Evolutionary conservation across 805 yeast species (phyloP).

Genomic region (Yamadazyma nakazawae): DNA sequence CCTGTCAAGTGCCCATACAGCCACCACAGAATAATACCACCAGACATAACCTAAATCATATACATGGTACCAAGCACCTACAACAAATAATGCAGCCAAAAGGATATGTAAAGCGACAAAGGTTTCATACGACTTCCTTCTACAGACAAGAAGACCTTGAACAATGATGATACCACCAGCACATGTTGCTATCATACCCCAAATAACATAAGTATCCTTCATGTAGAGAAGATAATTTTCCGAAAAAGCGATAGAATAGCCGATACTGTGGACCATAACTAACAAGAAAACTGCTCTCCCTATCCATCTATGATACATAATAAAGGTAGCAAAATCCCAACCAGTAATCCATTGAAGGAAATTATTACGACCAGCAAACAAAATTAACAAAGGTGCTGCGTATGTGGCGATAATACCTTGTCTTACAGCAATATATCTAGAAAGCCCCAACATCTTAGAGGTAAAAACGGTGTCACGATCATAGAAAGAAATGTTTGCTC

Average conservation of each 20-base stretch:
- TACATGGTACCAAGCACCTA: constrained; percentile 45
- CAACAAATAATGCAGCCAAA: constrained; percentile 40
- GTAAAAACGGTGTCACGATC: constrained; percentile 25
- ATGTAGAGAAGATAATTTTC: constrained; percentile 13
- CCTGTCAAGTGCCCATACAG: constrained; percentile 39
- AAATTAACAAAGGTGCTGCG: constrained; percentile 49
- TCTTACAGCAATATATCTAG: constrained; percentile 46
- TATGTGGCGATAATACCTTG: constrained; percentile 47
- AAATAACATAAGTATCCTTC: constrained; percentile 21
- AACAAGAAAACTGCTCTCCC: constrained; percentile 32
- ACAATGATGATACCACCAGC: constrained; percentile 28
- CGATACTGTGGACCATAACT: constrained; percentile 28
- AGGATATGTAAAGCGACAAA: constrained; percentile 33
- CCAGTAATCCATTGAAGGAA: constrained; percentile 57
- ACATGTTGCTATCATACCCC: constrained; percentile 40
- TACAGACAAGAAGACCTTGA: constrained; percentile 31
- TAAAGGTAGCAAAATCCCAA: constrained; percentile 46
- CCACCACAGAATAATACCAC: constrained; percentile 29
- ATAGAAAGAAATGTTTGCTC: constrained; percentile 17
- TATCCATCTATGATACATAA: constrained; percentile 45
- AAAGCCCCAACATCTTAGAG: constrained; percentile 17
- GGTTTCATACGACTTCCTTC: constrained; percentile 37
- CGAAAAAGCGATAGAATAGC: constrained; percentile 21
- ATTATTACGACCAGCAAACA: constrained; percentile 65
- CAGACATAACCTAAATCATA: constrained; percentile 29